Conservation (phyloP, 1,284 basidiomycete species). For the Retiboletus fuscus region DNA sequence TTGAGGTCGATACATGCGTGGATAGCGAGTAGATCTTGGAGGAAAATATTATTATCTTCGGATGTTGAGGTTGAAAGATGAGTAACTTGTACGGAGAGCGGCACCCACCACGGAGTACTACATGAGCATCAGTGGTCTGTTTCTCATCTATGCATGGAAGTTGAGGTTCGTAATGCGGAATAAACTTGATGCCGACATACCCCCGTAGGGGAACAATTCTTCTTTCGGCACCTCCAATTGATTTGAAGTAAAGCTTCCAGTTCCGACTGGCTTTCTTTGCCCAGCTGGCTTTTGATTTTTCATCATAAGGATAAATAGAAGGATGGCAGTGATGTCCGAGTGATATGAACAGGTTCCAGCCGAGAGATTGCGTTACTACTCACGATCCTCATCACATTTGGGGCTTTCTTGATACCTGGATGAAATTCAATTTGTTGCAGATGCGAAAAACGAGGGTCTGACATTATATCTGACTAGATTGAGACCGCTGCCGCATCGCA, state of each 20-base stretch:
- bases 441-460: slow-evolving; percentile 71
- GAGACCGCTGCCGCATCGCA: no score
- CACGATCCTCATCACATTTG: slow-evolving; percentile 57
- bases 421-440: slow-evolving; percentile 67
- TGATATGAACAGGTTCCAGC: slow-evolving; percentile 13
- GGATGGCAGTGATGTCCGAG: slow-evolving; percentile 61
- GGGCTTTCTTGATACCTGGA: slow-evolving; percentile 64
- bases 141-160: slow-evolving; percentile 31
- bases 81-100: no score
- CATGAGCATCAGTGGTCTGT: slow-evolving; percentile 64
- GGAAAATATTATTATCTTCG: slow-evolving; percentile 43
- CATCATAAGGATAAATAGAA: slow-evolving; percentile 60
- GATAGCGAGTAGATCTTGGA: slow-evolving; percentile 53
- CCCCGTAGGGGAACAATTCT: slow-evolving; percentile 24
- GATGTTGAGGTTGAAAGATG: background rate
- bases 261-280: slow-evolving; percentile 27
- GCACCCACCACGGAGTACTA: slow-evolving; percentile 51
- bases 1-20: slow-evolving; percentile 54
- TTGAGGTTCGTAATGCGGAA: background rate
- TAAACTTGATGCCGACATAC: slow-evolving; percentile 20
- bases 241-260: background rate
- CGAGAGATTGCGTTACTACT: slow-evolving; percentile 36
- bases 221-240: background rate
- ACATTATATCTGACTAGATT: slow-evolving; percentile 53
- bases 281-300: slow-evolving; percentile 38